A percentile compares a stretch with the other conserved stretches of the same genome.
Evolutionary conservation across 2,329 filamentous ascomycete species (phyloP).

Genomic region (Calonectria hongkongensis): DNA sequence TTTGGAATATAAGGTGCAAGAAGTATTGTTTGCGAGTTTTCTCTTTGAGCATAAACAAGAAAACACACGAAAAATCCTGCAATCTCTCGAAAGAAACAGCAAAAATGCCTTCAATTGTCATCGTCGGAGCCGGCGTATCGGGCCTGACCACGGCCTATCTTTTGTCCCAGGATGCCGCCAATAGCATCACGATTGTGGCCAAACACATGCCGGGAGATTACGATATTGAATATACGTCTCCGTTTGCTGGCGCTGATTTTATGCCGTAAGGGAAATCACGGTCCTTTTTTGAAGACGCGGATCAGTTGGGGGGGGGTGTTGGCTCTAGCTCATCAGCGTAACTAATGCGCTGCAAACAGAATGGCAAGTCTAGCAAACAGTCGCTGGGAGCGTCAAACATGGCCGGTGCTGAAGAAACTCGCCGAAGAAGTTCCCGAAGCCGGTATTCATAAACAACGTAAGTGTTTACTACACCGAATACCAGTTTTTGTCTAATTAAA

Average conservation of each 20-base stretch:
- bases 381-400: constrained; percentile 65
- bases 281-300: constrained; percentile 62
- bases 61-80: no score
- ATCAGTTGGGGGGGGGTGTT: constrained; percentile 56
- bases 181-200: constrained; percentile 78
- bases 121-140: constrained; percentile 64
- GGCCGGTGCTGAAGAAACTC: constrained; percentile 76
- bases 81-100: no score
- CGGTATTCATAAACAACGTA: constrained; percentile 85
- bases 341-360: no score
- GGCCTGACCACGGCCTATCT: constrained; percentile 70
- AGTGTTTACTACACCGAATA: constrained; percentile 10
- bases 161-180: constrained; percentile 63
- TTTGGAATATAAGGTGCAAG: no score
- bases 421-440: constrained; percentile 81
- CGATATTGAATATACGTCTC: constrained; percentile 90
- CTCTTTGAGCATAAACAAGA: no score
- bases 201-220: constrained; percentile 80
- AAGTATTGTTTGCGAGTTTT: no score
- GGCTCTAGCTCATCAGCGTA: no score
- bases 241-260: constrained; percentile 89
- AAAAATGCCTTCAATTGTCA: no score
- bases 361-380: no score
- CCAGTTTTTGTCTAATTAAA: neutral
- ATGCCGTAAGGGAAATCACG: constrained; percentile 74